Percentiles rank a stretch among this genome's conserved stretches.
Evolutionary conservation across 2,329 filamentous ascomycete genomes (phyloP).

Genomic region (Calycina herbarum): DNA sequence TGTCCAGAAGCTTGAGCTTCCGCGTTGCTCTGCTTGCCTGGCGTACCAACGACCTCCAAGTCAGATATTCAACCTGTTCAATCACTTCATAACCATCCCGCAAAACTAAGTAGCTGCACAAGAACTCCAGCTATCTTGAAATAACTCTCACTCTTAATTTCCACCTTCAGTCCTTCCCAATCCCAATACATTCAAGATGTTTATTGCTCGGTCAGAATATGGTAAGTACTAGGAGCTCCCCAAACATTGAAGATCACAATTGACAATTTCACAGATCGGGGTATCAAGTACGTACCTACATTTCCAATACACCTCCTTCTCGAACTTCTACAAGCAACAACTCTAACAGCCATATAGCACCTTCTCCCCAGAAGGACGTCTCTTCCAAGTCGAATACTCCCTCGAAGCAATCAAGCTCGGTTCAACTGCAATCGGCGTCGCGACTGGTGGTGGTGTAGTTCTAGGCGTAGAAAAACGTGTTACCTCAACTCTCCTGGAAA

Average conservation of each 20-base stretch:
- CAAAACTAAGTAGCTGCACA: neutral
- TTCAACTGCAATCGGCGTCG: slow-evolving; percentile 96
- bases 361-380: slow-evolving; percentile 98
- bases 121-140: neutral
- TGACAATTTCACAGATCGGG: slow-evolving; percentile 70
- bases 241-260: slow-evolving; percentile 30
- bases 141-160: neutral
- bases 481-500: slow-evolving; percentile 94
- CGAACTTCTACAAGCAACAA: neutral
- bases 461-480: slow-evolving; percentile 99
- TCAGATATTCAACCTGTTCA: slow-evolving; percentile 10
- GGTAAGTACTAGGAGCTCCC: slow-evolving; percentile 57
- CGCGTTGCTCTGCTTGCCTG: slow-evolving; percentile 23
- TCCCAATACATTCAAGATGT: slow-evolving; percentile 66
- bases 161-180: slow-evolving; percentile 36
- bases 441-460: slow-evolving; percentile 91
- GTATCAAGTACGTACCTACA: slow-evolving; percentile 77
- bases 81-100: slow-evolving; percentile 3
- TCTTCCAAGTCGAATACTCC: slow-evolving; percentile 99
- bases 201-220: slow-evolving; percentile 99
- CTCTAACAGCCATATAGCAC: slow-evolving; percentile 61
- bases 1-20: slow-evolving; percentile 12
- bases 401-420: slow-evolving; percentile 99
- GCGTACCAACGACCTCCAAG: slow-evolving; percentile 17
- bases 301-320: slow-evolving; percentile 18